These are phyloP conservation scores for Didymella sp. DNA, from an alignment of 2,329 filamentous ascomycete species.

Conservation along the genomic window DNA sequence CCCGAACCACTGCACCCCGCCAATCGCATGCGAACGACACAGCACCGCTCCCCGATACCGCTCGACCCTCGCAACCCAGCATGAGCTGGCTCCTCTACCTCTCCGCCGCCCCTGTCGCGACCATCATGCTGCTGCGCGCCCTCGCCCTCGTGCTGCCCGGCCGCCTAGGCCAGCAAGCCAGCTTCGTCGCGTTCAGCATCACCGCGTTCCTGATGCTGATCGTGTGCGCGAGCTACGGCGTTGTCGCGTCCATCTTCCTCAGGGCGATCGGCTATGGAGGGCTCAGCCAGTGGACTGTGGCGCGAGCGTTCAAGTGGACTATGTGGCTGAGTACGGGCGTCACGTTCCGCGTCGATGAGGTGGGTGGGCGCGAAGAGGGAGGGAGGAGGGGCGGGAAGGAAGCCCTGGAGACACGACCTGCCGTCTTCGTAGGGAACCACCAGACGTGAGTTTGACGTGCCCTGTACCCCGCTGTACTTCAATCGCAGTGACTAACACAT, in stretches of 20 bases:
- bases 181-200: constrained; percentile 71
- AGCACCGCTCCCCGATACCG: constrained; percentile 5
- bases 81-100: constrained; percentile 47
- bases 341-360: constrained; percentile 70
- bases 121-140: constrained; percentile 41
- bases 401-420: constrained; percentile 65
- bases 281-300: constrained; percentile 85
- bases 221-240: constrained; percentile 71
- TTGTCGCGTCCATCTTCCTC: constrained; percentile 74
- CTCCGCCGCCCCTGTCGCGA: constrained; percentile 34
- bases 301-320: constrained; percentile 76
- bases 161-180: constrained; percentile 46
- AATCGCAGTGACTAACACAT: not conserved
- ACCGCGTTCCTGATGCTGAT: constrained; percentile 50
- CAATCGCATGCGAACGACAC: constrained; percentile 16
- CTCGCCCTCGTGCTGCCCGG: constrained; percentile 41
- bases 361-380: constrained; percentile 37
- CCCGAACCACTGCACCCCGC: constrained; percentile 10
- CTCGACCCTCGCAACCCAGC: constrained; percentile 16
- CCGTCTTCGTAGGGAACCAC: constrained; percentile 93
- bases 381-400: constrained; percentile 44
- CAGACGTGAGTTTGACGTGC: constrained; percentile 67
- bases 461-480: not conserved
- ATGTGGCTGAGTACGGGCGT: constrained; percentile 81
- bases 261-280: constrained; percentile 74